phyloP scores from a whole-genome alignment of 73 alveolate genomes.

The Uronychia binucleata region DNA sequence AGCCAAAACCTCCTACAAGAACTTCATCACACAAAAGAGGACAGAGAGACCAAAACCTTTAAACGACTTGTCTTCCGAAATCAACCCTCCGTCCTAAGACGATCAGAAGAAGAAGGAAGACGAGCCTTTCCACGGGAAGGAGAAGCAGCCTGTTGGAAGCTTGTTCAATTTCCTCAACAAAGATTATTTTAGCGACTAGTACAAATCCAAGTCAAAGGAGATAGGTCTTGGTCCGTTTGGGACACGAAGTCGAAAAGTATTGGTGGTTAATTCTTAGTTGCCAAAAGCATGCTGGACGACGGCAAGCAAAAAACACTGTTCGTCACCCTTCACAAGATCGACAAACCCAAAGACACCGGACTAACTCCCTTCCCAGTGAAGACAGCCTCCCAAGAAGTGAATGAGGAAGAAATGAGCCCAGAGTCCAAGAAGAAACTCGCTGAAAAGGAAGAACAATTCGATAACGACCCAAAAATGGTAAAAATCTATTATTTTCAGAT shows the following conservation, averaged over 20 bases:
- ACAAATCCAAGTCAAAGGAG: not conserved
- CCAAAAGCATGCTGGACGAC: not conserved
- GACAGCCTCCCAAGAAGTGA: not conserved
- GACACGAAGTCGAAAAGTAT: not conserved
- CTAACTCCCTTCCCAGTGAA: not conserved
- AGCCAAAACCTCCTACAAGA: not conserved
- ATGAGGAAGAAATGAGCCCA: slow-evolving; percentile 1
- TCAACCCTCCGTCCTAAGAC: not conserved
- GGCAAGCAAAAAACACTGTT: not conserved
- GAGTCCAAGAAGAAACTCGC: not conserved
- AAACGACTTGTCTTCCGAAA: not conserved
- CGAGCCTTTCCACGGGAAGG: not conserved
- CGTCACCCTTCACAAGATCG: not conserved
- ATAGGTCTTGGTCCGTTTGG: not conserved
- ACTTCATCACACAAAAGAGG: not conserved
- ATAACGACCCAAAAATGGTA: not conserved
- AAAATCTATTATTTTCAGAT: not conserved
- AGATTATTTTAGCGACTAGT: not conserved
- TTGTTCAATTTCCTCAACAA: not conserved
- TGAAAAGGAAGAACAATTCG: not conserved
- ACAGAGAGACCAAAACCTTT: not conserved
- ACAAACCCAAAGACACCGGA: not conserved
- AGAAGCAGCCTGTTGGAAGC: not conserved
- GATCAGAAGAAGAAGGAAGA: not conserved
- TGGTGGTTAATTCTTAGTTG: not conserved